Evolutionary conservation across 116 monocot species (phyloP).

Genomic region (Posidonia oceanica): DNA sequence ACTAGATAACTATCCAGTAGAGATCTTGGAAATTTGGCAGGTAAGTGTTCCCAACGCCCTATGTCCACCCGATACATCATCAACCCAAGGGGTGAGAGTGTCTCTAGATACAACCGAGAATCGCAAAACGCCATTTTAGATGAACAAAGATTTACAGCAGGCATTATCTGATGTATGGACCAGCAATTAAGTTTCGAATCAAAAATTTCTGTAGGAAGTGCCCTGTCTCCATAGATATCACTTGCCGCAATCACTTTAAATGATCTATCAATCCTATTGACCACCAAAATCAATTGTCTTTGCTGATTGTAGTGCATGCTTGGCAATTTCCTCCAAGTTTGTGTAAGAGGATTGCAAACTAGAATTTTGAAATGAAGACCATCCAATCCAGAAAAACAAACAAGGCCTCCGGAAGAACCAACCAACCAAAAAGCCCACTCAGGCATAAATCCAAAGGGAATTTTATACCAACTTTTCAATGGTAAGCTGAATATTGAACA

Average conservation of each 20-base stretch:
- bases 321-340: slow-evolving; percentile 47
- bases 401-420: slow-evolving; percentile 68
- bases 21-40: slow-evolving; percentile 73
- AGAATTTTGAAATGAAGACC: slow-evolving; percentile 49
- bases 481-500: slow-evolving; percentile 72
- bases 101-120: slow-evolving; percentile 63
- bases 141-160: slow-evolving; percentile 64
- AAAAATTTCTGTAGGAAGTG: slow-evolving; percentile 64
- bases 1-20: slow-evolving; percentile 79
- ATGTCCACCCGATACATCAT: slow-evolving; percentile 64
- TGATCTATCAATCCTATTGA: slow-evolving; percentile 28
- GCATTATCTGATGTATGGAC: slow-evolving; percentile 73
- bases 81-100: slow-evolving; percentile 69
- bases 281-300: slow-evolving; percentile 64
- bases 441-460: slow-evolving; percentile 56
- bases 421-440: slow-evolving; percentile 77
- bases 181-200: slow-evolving; percentile 53
- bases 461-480: slow-evolving; percentile 55
- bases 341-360: slow-evolving; percentile 68
- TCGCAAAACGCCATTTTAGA: slow-evolving; percentile 92
- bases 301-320: slow-evolving; percentile 83
- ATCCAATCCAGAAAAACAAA: slow-evolving; percentile 75
- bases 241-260: slow-evolving; percentile 70
- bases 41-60: slow-evolving; percentile 68
- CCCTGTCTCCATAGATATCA: slow-evolving; percentile 67